phyloP scores from a whole-genome alignment of 2,329 filamentous ascomycete genomes.

The Xylariales sp. region DNA sequence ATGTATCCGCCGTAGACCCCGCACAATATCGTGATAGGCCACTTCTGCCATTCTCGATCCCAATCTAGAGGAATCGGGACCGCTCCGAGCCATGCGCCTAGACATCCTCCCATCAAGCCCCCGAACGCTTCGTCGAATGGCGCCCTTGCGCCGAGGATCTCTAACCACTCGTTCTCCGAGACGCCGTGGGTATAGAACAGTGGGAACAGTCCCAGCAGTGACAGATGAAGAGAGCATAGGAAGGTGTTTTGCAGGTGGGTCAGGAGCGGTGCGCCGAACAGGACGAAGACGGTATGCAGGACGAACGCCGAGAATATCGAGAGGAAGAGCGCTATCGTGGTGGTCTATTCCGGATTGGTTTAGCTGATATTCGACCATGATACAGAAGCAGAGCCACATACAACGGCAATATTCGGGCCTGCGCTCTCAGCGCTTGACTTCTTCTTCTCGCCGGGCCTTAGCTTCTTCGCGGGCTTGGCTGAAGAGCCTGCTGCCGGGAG shows the following conservation, averaged over 20 bases:
- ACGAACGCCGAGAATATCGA: slow-evolving; percentile 23
- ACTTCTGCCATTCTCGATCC: slow-evolving; percentile 99
- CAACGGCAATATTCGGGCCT: slow-evolving; percentile 41
- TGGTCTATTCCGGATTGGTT: too few relatives aligned
- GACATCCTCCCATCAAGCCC: slow-evolving; percentile 67
- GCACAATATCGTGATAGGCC: slow-evolving; percentile 85
- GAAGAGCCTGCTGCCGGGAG: slow-evolving; percentile 55
- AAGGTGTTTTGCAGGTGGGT: slow-evolving; percentile 75
- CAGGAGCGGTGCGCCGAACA: slow-evolving; percentile 88
- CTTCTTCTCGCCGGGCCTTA: slow-evolving; percentile 50
- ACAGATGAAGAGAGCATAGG: slow-evolving; percentile 75
- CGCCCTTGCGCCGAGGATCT: slow-evolving; percentile 59
- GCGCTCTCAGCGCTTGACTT: slow-evolving; percentile 37
- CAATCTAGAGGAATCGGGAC: slow-evolving; percentile 95
- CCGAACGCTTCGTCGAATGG: slow-evolving; percentile 85
- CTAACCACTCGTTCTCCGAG: slow-evolving; percentile 65
- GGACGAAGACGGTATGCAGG: slow-evolving; percentile 62
- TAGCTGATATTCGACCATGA: too few relatives aligned
- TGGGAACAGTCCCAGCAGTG: slow-evolving; percentile 72
- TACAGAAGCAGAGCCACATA: slow-evolving; percentile 34
- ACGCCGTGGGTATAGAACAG: slow-evolving; percentile 84
- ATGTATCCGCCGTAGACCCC: slow-evolving; percentile 78
- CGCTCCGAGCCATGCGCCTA: slow-evolving; percentile 90
- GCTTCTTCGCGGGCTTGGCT: slow-evolving; percentile 41
- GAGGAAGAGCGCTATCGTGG: slow-evolving; percentile 63